phyloP scores from a whole-genome alignment of 306 rosid species.

The Cajanus cajan region DNA sequence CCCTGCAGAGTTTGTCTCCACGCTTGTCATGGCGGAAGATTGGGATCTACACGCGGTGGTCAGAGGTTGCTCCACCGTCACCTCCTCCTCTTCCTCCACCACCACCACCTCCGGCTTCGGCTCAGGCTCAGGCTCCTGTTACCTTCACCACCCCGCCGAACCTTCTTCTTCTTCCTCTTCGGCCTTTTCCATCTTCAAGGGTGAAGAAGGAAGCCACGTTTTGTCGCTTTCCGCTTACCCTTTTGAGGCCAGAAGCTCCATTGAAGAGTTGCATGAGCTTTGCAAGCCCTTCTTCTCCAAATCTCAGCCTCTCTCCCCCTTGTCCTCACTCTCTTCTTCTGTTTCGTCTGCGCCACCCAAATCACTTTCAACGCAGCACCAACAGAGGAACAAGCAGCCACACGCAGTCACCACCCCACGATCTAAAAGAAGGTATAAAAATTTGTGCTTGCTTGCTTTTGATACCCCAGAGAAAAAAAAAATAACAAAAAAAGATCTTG shows the following conservation, averaged over 20 bases:
- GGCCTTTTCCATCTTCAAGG: conserved; percentile 27
- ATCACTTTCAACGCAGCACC: conserved; percentile 22
- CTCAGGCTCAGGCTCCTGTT: too few relatives aligned
- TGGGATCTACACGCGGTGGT: conserved; percentile 97
- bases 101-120: conserved; percentile 11
- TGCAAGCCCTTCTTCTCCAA: conserved; percentile 79
- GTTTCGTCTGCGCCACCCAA: conserved; percentile 31
- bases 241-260: conserved; percentile 34
- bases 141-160: neutral
- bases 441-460: neutral
- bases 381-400: conserved; percentile 40
- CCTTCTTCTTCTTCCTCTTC: neutral
- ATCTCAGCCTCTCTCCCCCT: conserved; percentile 40
- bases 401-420: conserved; percentile 46
- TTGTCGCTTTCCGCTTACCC: conserved; percentile 49
- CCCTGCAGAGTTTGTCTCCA: conserved; percentile 26
- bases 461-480: neutral
- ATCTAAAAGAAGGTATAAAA: conserved; percentile 75
- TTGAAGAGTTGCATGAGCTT: conserved; percentile 81
- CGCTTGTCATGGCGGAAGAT: conserved; percentile 79
- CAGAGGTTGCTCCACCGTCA: conserved; percentile 58
- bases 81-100: conserved; percentile 30
- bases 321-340: conserved; percentile 41
- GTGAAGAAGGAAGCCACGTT: conserved; percentile 30
- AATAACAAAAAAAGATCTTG: conserved; percentile 15